These are phyloP conservation scores for Imleria badia DNA, from an alignment of 768 basidiomycete species.

Conservation along the genomic window DNA sequence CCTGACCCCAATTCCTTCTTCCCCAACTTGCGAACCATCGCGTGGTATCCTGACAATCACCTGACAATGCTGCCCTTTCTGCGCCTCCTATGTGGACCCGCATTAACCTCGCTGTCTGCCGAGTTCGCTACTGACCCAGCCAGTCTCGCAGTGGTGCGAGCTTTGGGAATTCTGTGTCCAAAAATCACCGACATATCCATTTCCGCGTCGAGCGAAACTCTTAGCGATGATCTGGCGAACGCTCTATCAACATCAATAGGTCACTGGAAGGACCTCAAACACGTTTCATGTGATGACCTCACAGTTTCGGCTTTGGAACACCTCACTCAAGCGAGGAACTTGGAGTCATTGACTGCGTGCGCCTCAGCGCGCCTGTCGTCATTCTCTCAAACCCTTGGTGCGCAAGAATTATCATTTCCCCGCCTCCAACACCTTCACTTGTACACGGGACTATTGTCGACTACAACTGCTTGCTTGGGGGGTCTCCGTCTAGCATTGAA, in stretches of 20 bases:
- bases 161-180: constrained; percentile 17
- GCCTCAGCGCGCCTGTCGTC: constrained; percentile 14
- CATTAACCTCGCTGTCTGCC: constrained; percentile 16
- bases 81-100: constrained; percentile 24
- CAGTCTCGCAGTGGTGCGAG: constrained; percentile 16
- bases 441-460: constrained; percentile 16
- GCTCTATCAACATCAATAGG: constrained; percentile 21
- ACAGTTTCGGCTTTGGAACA: constrained; percentile 16
- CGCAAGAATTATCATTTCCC: constrained; percentile 1
- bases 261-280: constrained; percentile 18
- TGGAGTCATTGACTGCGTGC: constrained; percentile 17
- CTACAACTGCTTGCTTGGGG: constrained; percentile 3
- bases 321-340: constrained; percentile 9
- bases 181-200: constrained; percentile 20
- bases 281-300: constrained; percentile 25
- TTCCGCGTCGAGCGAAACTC: constrained; percentile 5
- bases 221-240: constrained; percentile 6
- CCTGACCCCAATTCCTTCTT: constrained; percentile 19
- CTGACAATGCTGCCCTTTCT: constrained; percentile 19
- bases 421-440: constrained; percentile 19
- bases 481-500: constrained; percentile 10
- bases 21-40: constrained; percentile 19
- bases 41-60: constrained; percentile 25
- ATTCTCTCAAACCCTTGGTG: not conserved
- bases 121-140: constrained; percentile 19